Conservation (phyloP, 768 basidiomycete genomes). For the Mycena belliarum region DNA sequence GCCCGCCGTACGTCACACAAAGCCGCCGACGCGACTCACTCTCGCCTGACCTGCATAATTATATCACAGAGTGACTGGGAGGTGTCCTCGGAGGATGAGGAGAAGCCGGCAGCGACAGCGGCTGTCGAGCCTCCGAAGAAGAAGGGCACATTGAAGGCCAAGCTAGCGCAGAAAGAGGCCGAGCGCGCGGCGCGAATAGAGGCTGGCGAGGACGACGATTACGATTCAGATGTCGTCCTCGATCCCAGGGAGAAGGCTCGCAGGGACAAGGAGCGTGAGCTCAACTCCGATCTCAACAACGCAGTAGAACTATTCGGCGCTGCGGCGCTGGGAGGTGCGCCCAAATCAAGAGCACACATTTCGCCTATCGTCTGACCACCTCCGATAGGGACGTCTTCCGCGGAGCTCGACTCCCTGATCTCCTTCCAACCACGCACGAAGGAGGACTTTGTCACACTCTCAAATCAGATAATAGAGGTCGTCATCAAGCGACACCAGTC, state of each 20-base stretch:
- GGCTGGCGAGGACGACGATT: constrained; percentile 49
- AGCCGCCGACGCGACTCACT: not conserved
- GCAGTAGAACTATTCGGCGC: constrained; percentile 81
- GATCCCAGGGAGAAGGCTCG: constrained; percentile 80
- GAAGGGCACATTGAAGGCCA: constrained; percentile 89
- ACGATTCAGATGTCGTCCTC: constrained; percentile 72
- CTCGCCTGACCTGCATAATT: constrained; percentile 6
- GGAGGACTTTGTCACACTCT: constrained; percentile 81
- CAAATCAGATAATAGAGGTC: constrained; percentile 69
- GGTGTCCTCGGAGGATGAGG: constrained; percentile 74
- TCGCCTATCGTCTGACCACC: not conserved
- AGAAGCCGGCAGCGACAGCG: constrained; percentile 40
- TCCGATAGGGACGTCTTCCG: constrained; percentile 59
- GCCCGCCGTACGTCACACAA: constrained; percentile 62
- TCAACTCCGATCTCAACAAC: constrained; percentile 85
- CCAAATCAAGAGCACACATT: not conserved
- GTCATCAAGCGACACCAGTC: constrained; percentile 77
- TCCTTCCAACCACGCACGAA: constrained; percentile 84
- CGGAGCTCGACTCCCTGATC: constrained; percentile 70
- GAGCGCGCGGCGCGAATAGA: constrained; percentile 56
- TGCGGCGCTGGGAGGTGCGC: constrained; percentile 62
- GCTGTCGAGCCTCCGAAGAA: constrained; percentile 79
- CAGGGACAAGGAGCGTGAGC: constrained; percentile 75
- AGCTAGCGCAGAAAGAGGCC: constrained; percentile 90
- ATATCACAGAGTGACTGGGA: constrained; percentile 90